Base-by-base conservation (phyloP, 768 basidiomycete genomes). In the Auricularia heimuer region DNA sequence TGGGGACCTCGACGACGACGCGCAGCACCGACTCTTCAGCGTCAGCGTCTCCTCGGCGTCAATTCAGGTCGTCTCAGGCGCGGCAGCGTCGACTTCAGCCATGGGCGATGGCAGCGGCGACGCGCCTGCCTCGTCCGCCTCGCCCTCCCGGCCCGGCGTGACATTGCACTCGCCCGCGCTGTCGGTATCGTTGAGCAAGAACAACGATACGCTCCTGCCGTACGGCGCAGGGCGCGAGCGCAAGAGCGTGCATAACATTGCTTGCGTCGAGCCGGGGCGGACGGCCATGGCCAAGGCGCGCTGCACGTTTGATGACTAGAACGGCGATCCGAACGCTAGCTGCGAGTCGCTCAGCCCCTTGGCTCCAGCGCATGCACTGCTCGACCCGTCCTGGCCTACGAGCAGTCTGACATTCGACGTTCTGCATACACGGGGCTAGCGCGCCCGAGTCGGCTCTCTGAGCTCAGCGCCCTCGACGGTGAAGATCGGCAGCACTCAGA, bases 261-360 rank as follows among this genome's bases (percentile, higher is more conserved):
- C 92, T 68, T 90, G 88, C 0, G 93, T 93, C 71, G 92, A 94
- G 68, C 92, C 90, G 3, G 86, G 85, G 1, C 73, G 89, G 45
- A 94, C 92, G 0, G 90, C 89, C 0, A 82, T 65, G 68, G 24
- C 63, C 65, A 39, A 4, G 4, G 37, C 37, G 37, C 37, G 37
- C 37, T 39, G 4, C 4, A 3, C 12, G 14, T 35, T 11, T 14
- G 39, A 33, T 24, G 56, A 35, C 16, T 34, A 45, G 35, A 21
- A 65, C 33, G 47, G 42, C 34, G 63, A 24, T 12, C 14, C 12
- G 18, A 44, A 37, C 54, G 8, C 44, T n/a, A 54, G 66, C 58
- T 4, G 24, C 60, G 10, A 7, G 56, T 58, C 56, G 56, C 56
- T 58, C 34, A 33, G 11, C 56, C 56, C 56, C 3, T 24, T 58